Base-by-base conservation (phyloP, 495 filamentous ascomycete genomes). In the Arthonia radiata region DNA sequence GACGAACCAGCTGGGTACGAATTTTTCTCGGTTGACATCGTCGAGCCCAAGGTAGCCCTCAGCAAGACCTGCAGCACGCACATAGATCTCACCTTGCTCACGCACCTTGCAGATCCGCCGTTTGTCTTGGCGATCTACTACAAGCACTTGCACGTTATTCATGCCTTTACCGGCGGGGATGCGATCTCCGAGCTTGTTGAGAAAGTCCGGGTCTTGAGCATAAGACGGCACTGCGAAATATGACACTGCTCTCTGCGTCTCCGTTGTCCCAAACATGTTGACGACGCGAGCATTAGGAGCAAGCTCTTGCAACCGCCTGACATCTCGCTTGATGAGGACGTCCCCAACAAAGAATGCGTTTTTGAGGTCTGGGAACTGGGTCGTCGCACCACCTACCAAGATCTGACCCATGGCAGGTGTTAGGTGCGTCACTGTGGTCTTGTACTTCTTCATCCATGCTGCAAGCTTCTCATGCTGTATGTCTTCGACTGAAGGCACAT, bases 361-460 rank as follows among this genome's bases (percentile, higher is more conserved):
- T 39, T 78, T 64, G 6, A 97, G 60, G 13, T 58, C 50, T 6
- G 77, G 70, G 43, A 91, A 90, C 35, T 76, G 53, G 0, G 68
- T 62, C 5, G 59, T 70, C 4, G 79, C 75, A 36, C 77, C 79
- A 19, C 83, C 86, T 16, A 90, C 73, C 1, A 97, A 55, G 27
- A 97, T 86, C 40, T 94, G 82, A 27, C 83, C 83, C 82, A 94
- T 79, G 19, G 82, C 86, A 4, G 86, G 86, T 0, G 86, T 97
- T 10, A 97, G 54, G 42, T 93, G 86, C 3, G 81, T 83, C 18
- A 86, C 70, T 10, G 77, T 92, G 9, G 74, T 66, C 28, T 60
- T 50, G 39, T 81, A 63, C 28, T 75, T 61, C 25, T 56, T 57
- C 69, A 93, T 82, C 86, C 86, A 93, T 38, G 89, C 76, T 2